Percentiles rank a stretch among this genome's conserved stretches.
Evolutionary conservation across 768 basidiomycete genomes (phyloP).

Genomic region (Termitomyces sp.): DNA sequence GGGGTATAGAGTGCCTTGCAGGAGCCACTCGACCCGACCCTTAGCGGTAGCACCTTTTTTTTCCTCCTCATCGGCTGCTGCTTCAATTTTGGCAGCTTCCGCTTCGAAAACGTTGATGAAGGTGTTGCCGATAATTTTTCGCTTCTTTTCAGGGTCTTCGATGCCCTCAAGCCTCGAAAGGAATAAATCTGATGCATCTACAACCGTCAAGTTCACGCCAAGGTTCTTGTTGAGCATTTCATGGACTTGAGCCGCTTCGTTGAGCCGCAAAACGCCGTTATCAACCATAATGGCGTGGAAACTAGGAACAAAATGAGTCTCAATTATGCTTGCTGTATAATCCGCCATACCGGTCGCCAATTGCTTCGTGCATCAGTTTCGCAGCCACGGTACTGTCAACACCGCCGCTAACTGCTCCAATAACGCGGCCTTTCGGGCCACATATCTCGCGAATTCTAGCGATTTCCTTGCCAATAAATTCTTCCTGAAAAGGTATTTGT

Average conservation of each 20-base stretch:
- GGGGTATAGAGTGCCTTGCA: constrained; percentile 97
- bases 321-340: neutral
- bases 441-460: constrained; percentile 91
- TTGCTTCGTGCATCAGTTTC: constrained; percentile 99
- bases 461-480: constrained; percentile 97
- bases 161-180: constrained; percentile 84
- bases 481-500: constrained; percentile 56
- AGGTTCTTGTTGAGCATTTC: constrained; percentile 92
- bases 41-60: constrained; percentile 65
- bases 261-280: constrained; percentile 91
- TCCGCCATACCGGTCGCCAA: constrained; percentile 79
- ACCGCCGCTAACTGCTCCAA: constrained; percentile 96
- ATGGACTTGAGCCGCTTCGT: constrained; percentile 89
- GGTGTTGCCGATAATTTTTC: constrained; percentile 98
- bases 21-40: constrained; percentile 93
- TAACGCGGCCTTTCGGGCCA: constrained; percentile 91
- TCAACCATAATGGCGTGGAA: constrained; percentile 99
- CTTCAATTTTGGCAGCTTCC: constrained; percentile 90
- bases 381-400: constrained; percentile 98
- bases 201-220: constrained; percentile 93
- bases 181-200: constrained; percentile 95
- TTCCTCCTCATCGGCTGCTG: constrained; percentile 74
- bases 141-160: constrained; percentile 95
- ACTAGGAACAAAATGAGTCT: constrained; percentile 38
- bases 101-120: constrained; percentile 97